phyloP scores from a whole-genome alignment of 2,329 filamentous ascomycete species.

The Talaromyces sp. region DNA sequence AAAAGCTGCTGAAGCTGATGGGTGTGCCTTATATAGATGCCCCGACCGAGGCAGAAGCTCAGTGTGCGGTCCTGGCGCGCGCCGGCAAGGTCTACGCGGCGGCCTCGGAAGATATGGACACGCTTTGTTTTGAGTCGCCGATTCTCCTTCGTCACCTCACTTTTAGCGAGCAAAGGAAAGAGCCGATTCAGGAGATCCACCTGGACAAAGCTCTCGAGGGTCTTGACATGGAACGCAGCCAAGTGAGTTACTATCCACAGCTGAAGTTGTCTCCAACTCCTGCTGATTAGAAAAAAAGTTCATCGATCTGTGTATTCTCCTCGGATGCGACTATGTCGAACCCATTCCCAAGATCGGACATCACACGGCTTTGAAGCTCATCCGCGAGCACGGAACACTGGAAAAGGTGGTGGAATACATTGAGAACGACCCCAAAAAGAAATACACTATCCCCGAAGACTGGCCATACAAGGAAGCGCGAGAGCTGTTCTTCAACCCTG shows the following conservation, averaged over 20 bases:
- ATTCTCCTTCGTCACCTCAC: conserved; percentile 89
- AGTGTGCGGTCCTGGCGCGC: conserved; percentile 83
- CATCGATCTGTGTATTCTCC: conserved; percentile 93
- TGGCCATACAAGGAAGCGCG: conserved; percentile 94
- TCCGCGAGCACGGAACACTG: conserved; percentile 82
- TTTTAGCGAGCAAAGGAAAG: conserved; percentile 94
- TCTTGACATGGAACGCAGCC: conserved; percentile 77
- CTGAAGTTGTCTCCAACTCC: too few species aligned
- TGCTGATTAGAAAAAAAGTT: too few species aligned
- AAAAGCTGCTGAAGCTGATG: conserved; percentile 86
- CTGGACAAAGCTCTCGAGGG: conserved; percentile 82
- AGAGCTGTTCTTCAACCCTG: conserved; percentile 83
- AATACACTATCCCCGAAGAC: conserved; percentile 85
- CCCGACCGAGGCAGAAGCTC: conserved; percentile 93
- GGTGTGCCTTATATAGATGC: conserved; percentile 92
- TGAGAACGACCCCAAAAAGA: conserved; percentile 68
- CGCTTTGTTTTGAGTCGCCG: conserved; percentile 87
- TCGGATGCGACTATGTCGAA: conserved; percentile 96
- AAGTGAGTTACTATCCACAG: conserved; percentile 49
- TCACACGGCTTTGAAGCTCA: conserved; percentile 84
- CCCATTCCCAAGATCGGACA: conserved; percentile 93
- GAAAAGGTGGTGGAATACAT: conserved; percentile 82
- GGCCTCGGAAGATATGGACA: conserved; percentile 98
- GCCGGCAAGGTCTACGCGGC: conserved; percentile 96
- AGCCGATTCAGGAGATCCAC: conserved; percentile 93